Evolutionary conservation across 306 rosid species (phyloP).

Genomic region (Trifolium subterraneum): DNA sequence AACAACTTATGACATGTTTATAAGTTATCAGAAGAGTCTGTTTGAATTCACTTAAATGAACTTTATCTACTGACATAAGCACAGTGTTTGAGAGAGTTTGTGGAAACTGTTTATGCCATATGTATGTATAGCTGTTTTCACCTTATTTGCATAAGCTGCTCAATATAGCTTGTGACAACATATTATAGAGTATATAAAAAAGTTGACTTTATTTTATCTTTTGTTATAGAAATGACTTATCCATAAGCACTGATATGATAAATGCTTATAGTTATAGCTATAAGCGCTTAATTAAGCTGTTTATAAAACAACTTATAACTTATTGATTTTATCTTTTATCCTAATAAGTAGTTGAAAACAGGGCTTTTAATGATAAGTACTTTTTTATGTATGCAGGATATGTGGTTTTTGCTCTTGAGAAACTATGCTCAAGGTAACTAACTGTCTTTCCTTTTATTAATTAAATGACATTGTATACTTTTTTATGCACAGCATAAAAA

Average conservation of each 20-base stretch:
- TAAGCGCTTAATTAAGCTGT: too few species aligned
- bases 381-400: conserved; percentile 48
- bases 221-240: not conserved
- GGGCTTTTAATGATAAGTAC: not conserved
- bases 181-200: not conserved
- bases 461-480: too few species aligned
- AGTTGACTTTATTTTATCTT: not conserved
- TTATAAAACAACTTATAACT: too few species aligned
- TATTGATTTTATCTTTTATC: too few species aligned
- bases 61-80: too few species aligned
- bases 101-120: not conserved
- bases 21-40: not conserved
- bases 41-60: too few species aligned
- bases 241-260: not conserved
- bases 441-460: not conserved
- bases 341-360: too few species aligned
- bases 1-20: not conserved
- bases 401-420: conserved; percentile 54
- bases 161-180: not conserved
- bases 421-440: conserved; percentile 64
- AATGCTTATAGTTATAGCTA: too few species aligned
- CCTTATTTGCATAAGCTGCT: not conserved
- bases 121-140: not conserved
- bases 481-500: not conserved
- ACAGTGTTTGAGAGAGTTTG: too few species aligned